Base-by-base conservation (phyloP, 805 yeast species). In the Candida alai region DNA sequence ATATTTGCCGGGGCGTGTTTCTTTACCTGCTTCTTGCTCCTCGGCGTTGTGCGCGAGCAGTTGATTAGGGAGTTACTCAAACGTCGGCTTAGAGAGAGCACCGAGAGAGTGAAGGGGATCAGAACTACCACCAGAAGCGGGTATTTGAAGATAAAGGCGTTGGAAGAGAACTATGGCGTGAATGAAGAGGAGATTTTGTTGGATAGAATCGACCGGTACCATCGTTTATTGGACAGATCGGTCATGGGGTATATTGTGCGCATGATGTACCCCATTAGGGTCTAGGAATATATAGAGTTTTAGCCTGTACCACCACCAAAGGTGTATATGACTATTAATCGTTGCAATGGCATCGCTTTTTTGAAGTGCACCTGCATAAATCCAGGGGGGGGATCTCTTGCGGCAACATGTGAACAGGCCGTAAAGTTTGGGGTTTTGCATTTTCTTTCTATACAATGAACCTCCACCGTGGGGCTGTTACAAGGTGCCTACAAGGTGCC, bases 1-100 rank as follows among this genome's bases (percentile, higher is more conserved):
- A 61, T 77, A 2, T 78, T 76, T 48, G 68, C 76, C 3, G 84
- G 83, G 3, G 49, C 65, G 12, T 48, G 69, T 28, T 71, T 68
- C 41, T 48, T 69, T n/a, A 54, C 52, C 11, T 70, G 70, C 0
- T 45, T 69, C 6, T 4, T 74, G 3, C 35, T 75, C 17, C 52
- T 71, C 32, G 38, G 74, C 2, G 56, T 73, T 0, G 58, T 76
- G 14, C 60, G 87, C 41, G 80, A 76, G 42, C 62, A 67, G 60
- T 60, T 71, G 37, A 72, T 79, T 2, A 44, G 64, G 26, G 53
- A 70, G 27, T 61, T 62, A 49, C 40, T 76, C 10, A 37, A 38
- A 6, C 30, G 35, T 19, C 35, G 47, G 28, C 33, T 46, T 6
- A 21, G 18, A 13, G 31, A 16, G 10, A 40, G 19, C 34, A 36